Evolutionary conservation across 495 filamentous ascomycete species (phyloP).

Genomic region (Xanthoparmelia taractica): DNA sequence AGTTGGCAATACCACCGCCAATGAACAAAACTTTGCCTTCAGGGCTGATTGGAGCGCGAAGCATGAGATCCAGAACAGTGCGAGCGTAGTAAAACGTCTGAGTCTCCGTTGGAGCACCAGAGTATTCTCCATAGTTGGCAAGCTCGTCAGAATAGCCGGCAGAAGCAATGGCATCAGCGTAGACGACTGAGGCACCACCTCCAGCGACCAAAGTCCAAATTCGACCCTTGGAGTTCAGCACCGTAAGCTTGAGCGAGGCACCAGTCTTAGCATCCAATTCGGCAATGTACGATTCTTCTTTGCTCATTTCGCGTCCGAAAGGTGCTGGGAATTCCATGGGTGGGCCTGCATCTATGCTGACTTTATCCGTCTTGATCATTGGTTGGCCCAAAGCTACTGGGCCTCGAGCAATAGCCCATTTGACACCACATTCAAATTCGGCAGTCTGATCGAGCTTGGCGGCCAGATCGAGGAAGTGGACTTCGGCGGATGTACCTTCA

Average conservation of each 20-base stretch:
- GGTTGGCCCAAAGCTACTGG: constrained; percentile 78
- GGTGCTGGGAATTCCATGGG: constrained; percentile 98
- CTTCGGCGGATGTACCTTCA: constrained; percentile 81
- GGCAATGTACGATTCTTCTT: constrained; percentile 98
- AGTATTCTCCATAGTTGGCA: constrained; percentile 99
- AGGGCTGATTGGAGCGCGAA: constrained; percentile 73
- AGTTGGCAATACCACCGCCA: constrained; percentile 99
- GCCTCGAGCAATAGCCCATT: constrained; percentile 93
- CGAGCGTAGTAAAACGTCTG: constrained; percentile 98
- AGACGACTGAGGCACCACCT: constrained; percentile 98
- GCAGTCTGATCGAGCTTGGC: constrained; percentile 99
- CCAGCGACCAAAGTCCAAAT: constrained; percentile 98
- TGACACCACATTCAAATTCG: constrained; percentile 98
- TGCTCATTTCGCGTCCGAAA: constrained; percentile 94
- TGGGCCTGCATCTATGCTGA: constrained; percentile 92
- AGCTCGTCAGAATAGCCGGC: constrained; percentile 92
- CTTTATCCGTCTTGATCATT: constrained; percentile 54
- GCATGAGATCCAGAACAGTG: constrained; percentile 96
- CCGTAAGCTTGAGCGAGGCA: constrained; percentile 95
- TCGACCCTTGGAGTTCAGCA: constrained; percentile 83
- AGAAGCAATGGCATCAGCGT: constrained; percentile 96
- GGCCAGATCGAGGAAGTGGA: constrained; percentile 96
- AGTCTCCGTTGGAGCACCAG: constrained; percentile 92
- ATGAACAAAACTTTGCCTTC: constrained; percentile 99
- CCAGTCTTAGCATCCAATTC: constrained; percentile 98